Evolutionary conservation across 225 moss, liverwort and hornwort genomes (phyloP), one percentile per base, ranked within the genome.

Genomic region (Asterella californica): DNA sequence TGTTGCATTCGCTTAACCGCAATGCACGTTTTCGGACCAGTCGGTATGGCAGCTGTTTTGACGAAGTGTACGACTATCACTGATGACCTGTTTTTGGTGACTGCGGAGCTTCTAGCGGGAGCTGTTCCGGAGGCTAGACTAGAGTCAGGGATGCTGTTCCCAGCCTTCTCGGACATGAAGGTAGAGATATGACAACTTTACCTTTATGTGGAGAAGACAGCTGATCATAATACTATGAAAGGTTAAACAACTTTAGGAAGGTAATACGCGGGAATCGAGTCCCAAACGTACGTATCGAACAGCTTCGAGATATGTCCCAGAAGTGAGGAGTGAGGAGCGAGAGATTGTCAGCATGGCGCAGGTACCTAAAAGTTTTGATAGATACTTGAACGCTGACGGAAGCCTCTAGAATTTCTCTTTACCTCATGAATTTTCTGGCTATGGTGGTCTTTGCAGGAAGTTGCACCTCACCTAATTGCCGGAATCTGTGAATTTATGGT

Each of bases 101-200:
- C 88, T 22, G 88, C 88, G 17, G 81, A 85, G 85, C 79, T 88
- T 8, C 50, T 88, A 32, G 85, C 85, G 0, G 81, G 80, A 76
- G 79, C 70, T 36, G 85, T 85, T 65, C 85, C 88, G n/a, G 85
- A 82, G 71, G 79, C 82, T 17, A 64, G 84, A 66, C 52, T 87
- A 25, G 29, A 77, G 2, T 79, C 84, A 33, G 87, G 87, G 45
- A 87, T 87, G 87, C 60, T 87, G 18, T 82, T 87, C 61, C 87
- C 87, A 17, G 81, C 87, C 17, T 84, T 87, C 80, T 87, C 87
- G 29, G 87, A 87, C 47, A 84, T 87, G 87, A 87, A 87, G 87
- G 87, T 87, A 76, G 76, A 34, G 18, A 21, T 29, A 29, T 24
- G 0, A 52, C 7, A 52, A 52, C 52, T 52, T 52, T 52, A 48